These are phyloP conservation scores for Tuber aestivum DNA, from an alignment of 495 filamentous ascomycete species.

Conservation along the genomic window DNA sequence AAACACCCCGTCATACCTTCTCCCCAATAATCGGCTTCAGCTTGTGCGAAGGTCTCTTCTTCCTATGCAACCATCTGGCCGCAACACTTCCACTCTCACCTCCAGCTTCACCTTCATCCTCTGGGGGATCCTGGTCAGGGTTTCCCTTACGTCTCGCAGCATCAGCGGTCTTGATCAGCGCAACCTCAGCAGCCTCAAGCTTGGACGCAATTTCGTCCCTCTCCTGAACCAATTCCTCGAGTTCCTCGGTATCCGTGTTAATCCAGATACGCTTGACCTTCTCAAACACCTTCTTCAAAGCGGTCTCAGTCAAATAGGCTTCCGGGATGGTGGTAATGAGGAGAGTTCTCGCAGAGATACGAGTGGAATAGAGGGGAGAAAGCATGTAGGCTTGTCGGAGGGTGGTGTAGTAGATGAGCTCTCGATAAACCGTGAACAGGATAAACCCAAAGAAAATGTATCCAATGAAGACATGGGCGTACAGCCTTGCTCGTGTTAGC, in stretches of 20 bases:
- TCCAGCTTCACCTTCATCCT: constrained; percentile 52
- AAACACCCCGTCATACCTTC: constrained; percentile 49
- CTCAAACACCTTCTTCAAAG: constrained; percentile 69
- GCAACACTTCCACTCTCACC: constrained; percentile 70
- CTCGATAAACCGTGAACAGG: constrained; percentile 81
- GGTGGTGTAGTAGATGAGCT: constrained; percentile 92
- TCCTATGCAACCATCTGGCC: constrained; percentile 68
- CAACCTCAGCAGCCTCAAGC: constrained; percentile 83
- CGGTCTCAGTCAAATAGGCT: constrained; percentile 64
- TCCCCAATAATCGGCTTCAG: constrained; percentile 73
- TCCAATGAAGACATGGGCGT: constrained; percentile 66
- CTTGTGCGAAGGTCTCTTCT: constrained; percentile 80
- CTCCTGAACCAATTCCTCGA: constrained; percentile 78
- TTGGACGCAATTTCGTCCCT: constrained; percentile 77
- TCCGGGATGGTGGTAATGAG: constrained; percentile 82
- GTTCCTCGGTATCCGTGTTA: constrained; percentile 66
- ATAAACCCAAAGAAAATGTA: constrained; percentile 81
- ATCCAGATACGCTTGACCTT: constrained; percentile 85
- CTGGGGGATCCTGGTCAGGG: constrained; percentile 49
- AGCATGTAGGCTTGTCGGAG: constrained; percentile 89
- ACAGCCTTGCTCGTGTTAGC: constrained; percentile 46
- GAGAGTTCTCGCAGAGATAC: constrained; percentile 89
- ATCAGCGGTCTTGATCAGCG: constrained; percentile 78
- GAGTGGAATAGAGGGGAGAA: constrained; percentile 77
- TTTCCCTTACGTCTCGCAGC: constrained; percentile 65